Percentiles rank a stretch among this genome's conserved stretches.
phyloP scores from a whole-genome alignment of 208 protist genomes.

The Acanthamoeba royreba region DNA sequence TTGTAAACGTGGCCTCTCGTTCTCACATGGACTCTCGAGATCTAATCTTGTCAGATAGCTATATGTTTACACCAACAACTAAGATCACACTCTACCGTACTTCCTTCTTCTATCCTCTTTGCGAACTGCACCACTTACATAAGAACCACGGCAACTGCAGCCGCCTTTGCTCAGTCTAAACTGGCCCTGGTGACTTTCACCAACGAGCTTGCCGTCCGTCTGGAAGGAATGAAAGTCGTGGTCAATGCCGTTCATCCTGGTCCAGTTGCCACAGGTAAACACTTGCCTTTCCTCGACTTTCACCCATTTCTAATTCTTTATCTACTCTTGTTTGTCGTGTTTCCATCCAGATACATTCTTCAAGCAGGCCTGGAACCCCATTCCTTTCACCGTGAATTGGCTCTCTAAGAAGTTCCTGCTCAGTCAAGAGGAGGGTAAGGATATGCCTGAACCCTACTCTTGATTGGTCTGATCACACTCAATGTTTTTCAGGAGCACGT shows the following conservation, averaged over 20 bases:
- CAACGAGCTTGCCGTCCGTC: neutral
- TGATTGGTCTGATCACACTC: neutral
- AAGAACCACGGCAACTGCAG: neutral
- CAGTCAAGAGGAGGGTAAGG: neutral
- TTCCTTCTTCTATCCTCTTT: neutral
- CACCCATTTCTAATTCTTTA: neutral
- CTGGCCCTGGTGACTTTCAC: neutral
- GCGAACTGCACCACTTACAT: neutral
- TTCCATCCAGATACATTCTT: neutral
- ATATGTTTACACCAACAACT: neutral
- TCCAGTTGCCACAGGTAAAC: neutral
- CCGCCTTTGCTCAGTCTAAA: conserved; percentile 5
- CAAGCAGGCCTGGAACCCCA: conserved; percentile 30
- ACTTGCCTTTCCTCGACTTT: neutral
- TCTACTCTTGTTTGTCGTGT: neutral
- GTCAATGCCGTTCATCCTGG: neutral
- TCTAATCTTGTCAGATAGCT: neutral
- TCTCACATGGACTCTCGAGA: neutral
- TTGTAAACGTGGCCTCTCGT: neutral
- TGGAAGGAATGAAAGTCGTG: neutral
- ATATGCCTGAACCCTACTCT: neutral
- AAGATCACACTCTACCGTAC: neutral
- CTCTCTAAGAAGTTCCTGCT: conserved; percentile 11
- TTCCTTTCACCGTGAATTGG: neutral
- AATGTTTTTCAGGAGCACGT: neutral